Conservation (phyloP, 768 basidiomycete species). For the Chalciporus pseudorubinellus region DNA sequence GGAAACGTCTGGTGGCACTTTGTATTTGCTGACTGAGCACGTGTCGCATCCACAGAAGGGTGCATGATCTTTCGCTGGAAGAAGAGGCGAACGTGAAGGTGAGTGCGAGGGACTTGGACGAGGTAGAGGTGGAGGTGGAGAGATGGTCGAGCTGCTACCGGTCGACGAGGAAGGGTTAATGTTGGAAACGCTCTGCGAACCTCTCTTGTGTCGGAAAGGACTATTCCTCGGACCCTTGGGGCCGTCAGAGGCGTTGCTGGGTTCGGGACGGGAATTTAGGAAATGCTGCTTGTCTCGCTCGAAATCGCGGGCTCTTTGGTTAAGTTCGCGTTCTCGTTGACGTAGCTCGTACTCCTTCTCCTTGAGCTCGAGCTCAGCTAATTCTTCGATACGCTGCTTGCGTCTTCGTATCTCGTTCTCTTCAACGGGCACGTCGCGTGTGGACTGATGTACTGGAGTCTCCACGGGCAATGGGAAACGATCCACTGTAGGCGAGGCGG, state of each 20-base stretch:
- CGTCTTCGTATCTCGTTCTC: conserved; percentile 32
- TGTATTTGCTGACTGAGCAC: conserved; percentile 62
- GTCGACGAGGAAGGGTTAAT: conserved; percentile 19
- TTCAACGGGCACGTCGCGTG: conserved; percentile 18
- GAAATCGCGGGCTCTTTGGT: conserved; percentile 51
- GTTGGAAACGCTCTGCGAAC: conserved; percentile 31
- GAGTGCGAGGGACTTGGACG: conserved; percentile 29
- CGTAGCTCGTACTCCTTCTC: conserved; percentile 54
- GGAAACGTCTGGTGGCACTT: conserved; percentile 25
- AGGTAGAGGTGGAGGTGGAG: background rate
- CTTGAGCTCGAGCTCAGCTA: conserved; percentile 49
- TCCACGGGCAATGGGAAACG: conserved; percentile 28
- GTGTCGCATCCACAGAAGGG: conserved; percentile 65
- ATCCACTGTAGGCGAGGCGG: conserved; percentile 35
- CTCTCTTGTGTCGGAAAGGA: conserved; percentile 28
- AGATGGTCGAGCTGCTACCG: conserved; percentile 3
- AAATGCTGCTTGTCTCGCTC: conserved; percentile 52
- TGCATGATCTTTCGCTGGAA: conserved; percentile 44
- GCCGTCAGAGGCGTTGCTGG: conserved; percentile 28
- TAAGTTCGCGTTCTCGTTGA: conserved; percentile 54
- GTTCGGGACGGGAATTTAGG: conserved; percentile 33
- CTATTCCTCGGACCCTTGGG: conserved; percentile 26
- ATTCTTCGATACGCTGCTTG: conserved; percentile 46
- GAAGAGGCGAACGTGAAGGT: conserved; percentile 26
- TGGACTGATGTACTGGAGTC: conserved; percentile 12